phyloP scores from a whole-genome alignment of 768 basidiomycete species.

The Mycena rosella region DNA sequence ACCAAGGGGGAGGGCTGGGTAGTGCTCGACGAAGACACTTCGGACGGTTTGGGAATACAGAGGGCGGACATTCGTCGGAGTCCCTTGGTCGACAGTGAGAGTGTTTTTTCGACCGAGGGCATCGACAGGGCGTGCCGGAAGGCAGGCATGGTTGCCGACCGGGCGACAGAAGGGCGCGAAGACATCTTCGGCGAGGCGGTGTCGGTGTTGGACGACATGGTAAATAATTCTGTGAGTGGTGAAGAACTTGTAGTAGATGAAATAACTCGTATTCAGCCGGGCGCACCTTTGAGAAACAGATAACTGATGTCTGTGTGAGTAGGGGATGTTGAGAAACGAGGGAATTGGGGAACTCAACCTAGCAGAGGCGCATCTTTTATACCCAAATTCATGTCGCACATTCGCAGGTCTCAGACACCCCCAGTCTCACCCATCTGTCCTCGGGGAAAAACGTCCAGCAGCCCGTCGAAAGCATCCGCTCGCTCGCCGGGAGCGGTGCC shows the following conservation, averaged over 20 bases:
- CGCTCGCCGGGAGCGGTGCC: neutral
- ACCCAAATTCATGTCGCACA: conserved; percentile 11
- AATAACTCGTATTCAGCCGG: no score
- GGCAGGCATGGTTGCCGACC: conserved; percentile 24
- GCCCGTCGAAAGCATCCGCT: neutral
- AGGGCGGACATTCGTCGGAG: conserved; percentile 18
- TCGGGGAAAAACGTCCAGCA: neutral
- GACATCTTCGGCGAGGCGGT: neutral
- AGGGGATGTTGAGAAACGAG: no score
- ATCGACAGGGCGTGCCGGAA: conserved; percentile 16
- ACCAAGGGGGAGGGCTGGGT: neutral
- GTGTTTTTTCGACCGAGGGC: conserved; percentile 14
- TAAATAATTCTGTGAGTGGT: no score
- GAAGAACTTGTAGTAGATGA: no score
- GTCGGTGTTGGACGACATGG: no score
- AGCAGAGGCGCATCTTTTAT: conserved; percentile 14
- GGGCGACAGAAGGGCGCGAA: conserved; percentile 16
- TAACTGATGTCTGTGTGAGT: no score
- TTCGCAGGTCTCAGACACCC: conserved; percentile 23
- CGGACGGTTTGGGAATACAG: neutral
- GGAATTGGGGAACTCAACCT: neutral
- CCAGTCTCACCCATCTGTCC: neutral
- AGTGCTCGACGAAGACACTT: neutral
- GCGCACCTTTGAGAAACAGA: no score
- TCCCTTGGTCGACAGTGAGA: conserved; percentile 14